Percentiles rank a stretch among this genome's conserved stretches.
These are phyloP conservation scores for Tephrocybe rancida DNA, from an alignment of 768 basidiomycete genomes.

Conservation along the genomic window DNA sequence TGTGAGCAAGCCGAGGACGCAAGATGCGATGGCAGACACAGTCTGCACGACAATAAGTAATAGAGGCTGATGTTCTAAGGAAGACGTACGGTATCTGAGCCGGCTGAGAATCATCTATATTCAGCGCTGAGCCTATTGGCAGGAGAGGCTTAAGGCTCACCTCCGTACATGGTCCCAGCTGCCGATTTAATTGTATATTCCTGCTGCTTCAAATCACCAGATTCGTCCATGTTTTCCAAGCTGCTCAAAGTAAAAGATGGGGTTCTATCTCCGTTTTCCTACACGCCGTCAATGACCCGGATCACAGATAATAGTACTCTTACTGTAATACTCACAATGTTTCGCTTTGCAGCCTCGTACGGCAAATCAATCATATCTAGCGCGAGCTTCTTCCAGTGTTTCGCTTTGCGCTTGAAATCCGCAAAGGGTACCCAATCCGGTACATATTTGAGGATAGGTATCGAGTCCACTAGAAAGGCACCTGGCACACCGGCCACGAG, in stretches of 20 bases:
- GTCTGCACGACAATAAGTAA: constrained; percentile 20
- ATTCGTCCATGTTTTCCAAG: constrained; percentile 19
- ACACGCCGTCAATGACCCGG: neutral
- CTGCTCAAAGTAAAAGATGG: constrained; percentile 23
- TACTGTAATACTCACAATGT: constrained; percentile 15
- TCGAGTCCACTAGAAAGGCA: constrained; percentile 33
- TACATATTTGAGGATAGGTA: constrained; percentile 31
- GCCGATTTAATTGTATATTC: constrained; percentile 21
- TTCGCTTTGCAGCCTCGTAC: constrained; percentile 21
- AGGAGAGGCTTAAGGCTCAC: constrained; percentile 9
- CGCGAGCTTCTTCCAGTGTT: constrained; percentile 21
- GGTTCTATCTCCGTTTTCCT: neutral
- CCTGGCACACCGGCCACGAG: constrained; percentile 28
- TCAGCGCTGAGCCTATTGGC: neutral
- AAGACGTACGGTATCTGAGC: constrained; percentile 27
- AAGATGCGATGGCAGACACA: constrained; percentile 20
- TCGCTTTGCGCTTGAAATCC: constrained; percentile 35
- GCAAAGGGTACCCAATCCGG: constrained; percentile 38
- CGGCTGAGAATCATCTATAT: constrained; percentile 19
- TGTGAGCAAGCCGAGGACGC: constrained; percentile 30
- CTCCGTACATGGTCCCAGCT: constrained; percentile 27
- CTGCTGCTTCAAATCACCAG: constrained; percentile 12
- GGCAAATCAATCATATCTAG: constrained; percentile 24
- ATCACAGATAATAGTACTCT: constrained; percentile 8
- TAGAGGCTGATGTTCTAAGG: neutral